Percentiles rank a stretch among this genome's conserved stretches.
phyloP scores from a whole-genome alignment of 1,284 basidiomycete genomes.

The Phylloporus sp. region DNA sequence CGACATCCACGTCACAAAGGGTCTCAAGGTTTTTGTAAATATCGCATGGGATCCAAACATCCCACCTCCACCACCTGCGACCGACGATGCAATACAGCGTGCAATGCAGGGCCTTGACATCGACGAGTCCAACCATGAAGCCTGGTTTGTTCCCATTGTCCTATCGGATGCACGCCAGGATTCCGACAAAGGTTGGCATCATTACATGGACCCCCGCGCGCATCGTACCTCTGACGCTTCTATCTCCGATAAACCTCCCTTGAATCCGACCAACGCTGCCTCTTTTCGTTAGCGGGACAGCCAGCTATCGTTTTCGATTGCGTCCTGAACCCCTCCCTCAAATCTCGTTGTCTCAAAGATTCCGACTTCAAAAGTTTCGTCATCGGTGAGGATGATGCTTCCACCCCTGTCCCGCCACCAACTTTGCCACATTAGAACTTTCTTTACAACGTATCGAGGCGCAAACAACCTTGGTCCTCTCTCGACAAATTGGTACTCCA shows the following conservation, averaged over 20 bases:
- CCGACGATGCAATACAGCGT: slow-evolving; percentile 55
- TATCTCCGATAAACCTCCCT: slow-evolving; percentile 8
- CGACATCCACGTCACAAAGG: slow-evolving; percentile 42
- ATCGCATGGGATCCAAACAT: slow-evolving; percentile 68
- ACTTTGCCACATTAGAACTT: slow-evolving; percentile 50
- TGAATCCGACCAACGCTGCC: slow-evolving; percentile 1
- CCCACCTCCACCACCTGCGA: slow-evolving; percentile 63
- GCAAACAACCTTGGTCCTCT: slow-evolving; percentile 57
- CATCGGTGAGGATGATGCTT: slow-evolving; percentile 49
- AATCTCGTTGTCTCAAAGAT: slow-evolving; percentile 59
- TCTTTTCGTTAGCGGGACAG: slow-evolving; percentile 57
- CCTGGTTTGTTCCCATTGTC: slow-evolving; percentile 72
- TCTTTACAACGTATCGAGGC: slow-evolving; percentile 69
- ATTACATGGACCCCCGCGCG: slow-evolving; percentile 11
- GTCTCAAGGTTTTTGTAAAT: slow-evolving; percentile 72
- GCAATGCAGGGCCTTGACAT: slow-evolving; percentile 57
- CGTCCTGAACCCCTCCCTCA: slow-evolving; percentile 62
- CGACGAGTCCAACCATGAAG: slow-evolving; percentile 40
- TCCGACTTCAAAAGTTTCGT: slow-evolving; percentile 69
- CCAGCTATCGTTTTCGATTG: slow-evolving; percentile 72
- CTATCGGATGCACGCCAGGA: slow-evolving; percentile 66
- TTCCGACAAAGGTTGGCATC: slow-evolving; percentile 68
- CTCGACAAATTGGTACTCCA: slow-evolving; percentile 66
- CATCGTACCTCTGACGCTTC: slow-evolving; percentile 4
- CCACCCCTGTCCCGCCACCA: not conserved